Evolutionary conservation across 176 grass and related monocot genomes (phyloP).

Genomic region (Tillandsia fasciculata): DNA sequence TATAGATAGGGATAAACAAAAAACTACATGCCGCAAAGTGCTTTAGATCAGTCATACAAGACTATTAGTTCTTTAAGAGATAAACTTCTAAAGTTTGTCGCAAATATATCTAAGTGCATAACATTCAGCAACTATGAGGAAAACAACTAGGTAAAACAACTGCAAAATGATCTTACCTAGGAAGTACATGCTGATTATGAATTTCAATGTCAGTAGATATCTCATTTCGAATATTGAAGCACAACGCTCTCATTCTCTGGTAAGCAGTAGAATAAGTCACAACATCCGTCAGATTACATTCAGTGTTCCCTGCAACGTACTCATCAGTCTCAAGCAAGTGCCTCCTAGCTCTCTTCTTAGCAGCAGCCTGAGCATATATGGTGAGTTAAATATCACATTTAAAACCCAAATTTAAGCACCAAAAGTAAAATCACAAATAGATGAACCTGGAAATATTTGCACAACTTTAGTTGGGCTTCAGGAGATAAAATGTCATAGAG

Average conservation of each 20-base stretch:
- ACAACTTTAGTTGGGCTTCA: slow-evolving; percentile 88
- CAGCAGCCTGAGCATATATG: slow-evolving; percentile 58
- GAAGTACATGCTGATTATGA: slow-evolving; percentile 91
- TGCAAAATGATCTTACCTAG: slow-evolving; percentile 37
- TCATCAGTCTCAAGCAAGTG: slow-evolving; percentile 97
- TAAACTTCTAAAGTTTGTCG: too few relatives aligned
- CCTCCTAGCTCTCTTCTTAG: slow-evolving; percentile 70
- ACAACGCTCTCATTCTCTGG: slow-evolving; percentile 86
- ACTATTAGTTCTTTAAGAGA: too few relatives aligned
- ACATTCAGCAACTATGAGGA: too few relatives aligned
- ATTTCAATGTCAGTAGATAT: slow-evolving; percentile 99
- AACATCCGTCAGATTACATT: slow-evolving; percentile 55
- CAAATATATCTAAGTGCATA: too few relatives aligned
- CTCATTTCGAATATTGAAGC: slow-evolving; percentile 76
- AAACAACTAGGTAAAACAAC: slow-evolving; percentile 8
- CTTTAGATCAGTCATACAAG: too few relatives aligned
- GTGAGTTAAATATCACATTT: slow-evolving; percentile 13
- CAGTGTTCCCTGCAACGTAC: slow-evolving; percentile 53
- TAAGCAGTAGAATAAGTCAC: slow-evolving; percentile 71
- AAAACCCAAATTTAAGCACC: slow-evolving; percentile 10
- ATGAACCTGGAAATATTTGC: slow-evolving; percentile 88
- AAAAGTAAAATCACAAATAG: slow-evolving; percentile 12
- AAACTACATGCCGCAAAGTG: too few relatives aligned
- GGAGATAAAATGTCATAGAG: slow-evolving; percentile 90
- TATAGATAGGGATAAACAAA: too few relatives aligned